Evolutionary conservation across 768 basidiomycete species (phyloP).

Genomic region (Serendipita sp.): DNA sequence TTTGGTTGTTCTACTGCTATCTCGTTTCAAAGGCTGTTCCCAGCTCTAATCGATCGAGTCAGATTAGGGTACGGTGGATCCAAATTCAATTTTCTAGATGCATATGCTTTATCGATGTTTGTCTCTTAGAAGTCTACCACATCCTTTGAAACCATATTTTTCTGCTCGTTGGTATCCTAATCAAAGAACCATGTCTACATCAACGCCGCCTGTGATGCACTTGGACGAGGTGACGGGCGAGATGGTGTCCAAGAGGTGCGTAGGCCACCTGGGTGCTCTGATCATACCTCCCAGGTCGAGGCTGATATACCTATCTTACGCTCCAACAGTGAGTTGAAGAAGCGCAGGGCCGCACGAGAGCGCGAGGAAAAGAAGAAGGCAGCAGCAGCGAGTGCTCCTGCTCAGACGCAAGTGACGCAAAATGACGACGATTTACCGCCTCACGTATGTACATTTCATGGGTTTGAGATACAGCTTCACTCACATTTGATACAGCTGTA

Average conservation of each 20-base stretch:
- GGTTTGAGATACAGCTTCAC: neutral
- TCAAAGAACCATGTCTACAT: neutral
- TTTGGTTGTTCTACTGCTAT: too few species aligned
- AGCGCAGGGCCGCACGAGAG: constrained; percentile 46
- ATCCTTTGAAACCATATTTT: neutral
- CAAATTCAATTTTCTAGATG: neutral
- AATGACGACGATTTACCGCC: constrained; percentile 80
- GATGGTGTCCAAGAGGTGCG: constrained; percentile 90
- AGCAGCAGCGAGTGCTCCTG: constrained; percentile 21
- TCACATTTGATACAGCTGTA: constrained; percentile 59
- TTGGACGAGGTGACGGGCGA: constrained; percentile 87
- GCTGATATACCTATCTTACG: constrained; percentile 17
- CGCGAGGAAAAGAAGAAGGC: constrained; percentile 26
- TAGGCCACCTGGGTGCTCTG: constrained; percentile 12
- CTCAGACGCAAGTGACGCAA: constrained; percentile 10
- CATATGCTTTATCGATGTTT: neutral
- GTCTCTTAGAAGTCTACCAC: neutral
- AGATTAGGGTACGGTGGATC: neutral
- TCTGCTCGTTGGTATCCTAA: neutral
- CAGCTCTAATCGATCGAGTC: neutral
- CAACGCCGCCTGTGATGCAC: constrained; percentile 17
- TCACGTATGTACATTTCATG: constrained; percentile 41
- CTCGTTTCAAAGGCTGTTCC: neutral
- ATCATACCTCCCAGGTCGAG: constrained; percentile 11
- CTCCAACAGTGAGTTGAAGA: constrained; percentile 28